Evolutionary conservation across 805 yeast genomes (phyloP), one percentile per base, ranked within the genome.

Genomic region (Nakazawaea ishiwadae): DNA sequence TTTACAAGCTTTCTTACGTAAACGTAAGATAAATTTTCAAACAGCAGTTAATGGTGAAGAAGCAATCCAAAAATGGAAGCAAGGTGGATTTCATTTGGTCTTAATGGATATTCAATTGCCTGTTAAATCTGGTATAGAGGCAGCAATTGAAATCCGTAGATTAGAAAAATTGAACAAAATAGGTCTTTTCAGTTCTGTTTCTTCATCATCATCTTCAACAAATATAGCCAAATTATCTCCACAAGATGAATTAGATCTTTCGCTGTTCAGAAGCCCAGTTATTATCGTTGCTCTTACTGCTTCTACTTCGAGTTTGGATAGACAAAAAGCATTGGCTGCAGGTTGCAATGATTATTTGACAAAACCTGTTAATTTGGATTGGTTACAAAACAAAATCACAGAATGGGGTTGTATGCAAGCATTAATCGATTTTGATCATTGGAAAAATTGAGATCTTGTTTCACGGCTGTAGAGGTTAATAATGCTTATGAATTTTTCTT

Each of bases 331-430:
- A 0, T 68, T 93, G 42, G 84, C 95, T 21, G 96, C 98, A 3
- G 99, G 99, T 35, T 93, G 99, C 63, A 93, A 93, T 55, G 99
- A 93, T 61, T 93, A 84, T 64, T 65, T 93, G 51, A 93, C 97
- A 8, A 93, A 93, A 51, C 99, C 99, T 0, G 98, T 93, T 7
- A 91, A 89, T 52, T 68, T 91, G 51, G 86, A 79, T 37, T 93
- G 99, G 99, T 68, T 93, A 35, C 86, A 89, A 53, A 87, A 86
- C 55, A 93, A 93, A 62, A 85, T 93, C 39, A 84, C 89, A 0
- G 97, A 91, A 61, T 93, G 98, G 98, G 98, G 99, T 0, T 91
- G 98, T 61, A 91, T 91, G 98, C 99, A 91, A 63, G 97, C 97
- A 1, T 66, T 91, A 37, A 90, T 91, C 58, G 95, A 91, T 62